phyloP scores from a whole-genome alignment of 1,284 basidiomycete species.

The Moesziomyces globuligerus region DNA sequence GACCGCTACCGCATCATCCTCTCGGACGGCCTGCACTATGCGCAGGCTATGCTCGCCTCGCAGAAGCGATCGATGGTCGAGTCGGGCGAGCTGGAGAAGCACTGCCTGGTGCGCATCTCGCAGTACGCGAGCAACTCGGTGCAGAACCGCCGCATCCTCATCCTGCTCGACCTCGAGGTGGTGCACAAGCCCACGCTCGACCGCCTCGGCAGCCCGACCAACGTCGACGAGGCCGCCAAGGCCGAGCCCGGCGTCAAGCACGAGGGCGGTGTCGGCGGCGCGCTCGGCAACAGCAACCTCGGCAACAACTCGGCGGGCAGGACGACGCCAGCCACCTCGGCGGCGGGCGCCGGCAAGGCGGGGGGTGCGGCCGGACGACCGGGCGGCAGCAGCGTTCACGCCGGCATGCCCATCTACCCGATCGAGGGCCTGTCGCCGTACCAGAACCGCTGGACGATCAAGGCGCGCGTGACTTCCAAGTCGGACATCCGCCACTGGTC shows the following conservation, averaged over 20 bases:
- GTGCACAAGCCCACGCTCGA: slow-evolving; percentile 38
- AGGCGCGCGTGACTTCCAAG: slow-evolving; percentile 90
- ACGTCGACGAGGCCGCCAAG: slow-evolving; percentile 48
- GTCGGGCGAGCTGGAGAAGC: slow-evolving; percentile 76
- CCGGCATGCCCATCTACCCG: slow-evolving; percentile 74
- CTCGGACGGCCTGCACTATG: slow-evolving; percentile 64
- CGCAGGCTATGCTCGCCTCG: slow-evolving; percentile 87
- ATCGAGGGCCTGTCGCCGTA: slow-evolving; percentile 96
- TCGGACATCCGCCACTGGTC: slow-evolving; percentile 89
- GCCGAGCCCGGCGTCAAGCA: slow-evolving; percentile 38
- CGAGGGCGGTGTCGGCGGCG: slow-evolving; percentile 21
- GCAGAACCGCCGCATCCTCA: slow-evolving; percentile 81
- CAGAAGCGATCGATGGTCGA: slow-evolving; percentile 84
- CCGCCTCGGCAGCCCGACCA: slow-evolving; percentile 58
- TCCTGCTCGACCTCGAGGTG: slow-evolving; percentile 79
- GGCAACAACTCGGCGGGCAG: slow-evolving; percentile 40
- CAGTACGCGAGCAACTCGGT: slow-evolving; percentile 86
- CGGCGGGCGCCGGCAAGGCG: slow-evolving; percentile 23
- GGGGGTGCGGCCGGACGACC: slow-evolving; percentile 27
- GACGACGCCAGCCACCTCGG: slow-evolving; percentile 46
- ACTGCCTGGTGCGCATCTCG: slow-evolving; percentile 79
- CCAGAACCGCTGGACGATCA: slow-evolving; percentile 96
- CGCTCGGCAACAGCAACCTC: slow-evolving; percentile 29
- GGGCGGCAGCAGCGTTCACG: slow-evolving; percentile 51
- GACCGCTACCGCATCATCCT: slow-evolving; percentile 66